A percentile compares a stretch with the other conserved stretches of the same genome.
These are phyloP conservation scores for Xerocomus potaroensis DNA, from an alignment of 768 basidiomycete genomes.

Conservation along the genomic window DNA sequence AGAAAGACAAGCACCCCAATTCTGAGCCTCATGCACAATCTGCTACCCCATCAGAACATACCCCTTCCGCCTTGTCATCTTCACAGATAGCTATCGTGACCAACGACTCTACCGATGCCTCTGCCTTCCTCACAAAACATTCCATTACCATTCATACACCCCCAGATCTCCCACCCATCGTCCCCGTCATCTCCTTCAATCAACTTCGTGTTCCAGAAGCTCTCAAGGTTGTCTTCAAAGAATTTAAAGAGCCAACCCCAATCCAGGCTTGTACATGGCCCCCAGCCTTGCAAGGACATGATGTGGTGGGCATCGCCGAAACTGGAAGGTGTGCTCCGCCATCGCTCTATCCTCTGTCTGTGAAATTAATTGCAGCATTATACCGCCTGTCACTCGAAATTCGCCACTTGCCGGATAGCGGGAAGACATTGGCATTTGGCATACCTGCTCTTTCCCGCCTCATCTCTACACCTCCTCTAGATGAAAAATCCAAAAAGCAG, in stretches of 20 bases:
- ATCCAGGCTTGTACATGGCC: conserved; percentile 98
- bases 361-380: background rate
- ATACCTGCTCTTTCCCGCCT: conserved; percentile 81
- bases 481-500: conserved; percentile 26
- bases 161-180: conserved; percentile 39
- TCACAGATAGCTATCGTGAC: conserved; percentile 11
- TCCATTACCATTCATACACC: conserved; percentile 67
- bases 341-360: conserved; percentile 1
- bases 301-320: conserved; percentile 95
- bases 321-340: conserved; percentile 68
- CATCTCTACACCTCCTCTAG: conserved; percentile 33
- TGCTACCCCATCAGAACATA: conserved; percentile 2
- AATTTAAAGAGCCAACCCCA: conserved; percentile 86
- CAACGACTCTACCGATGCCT: conserved; percentile 36
- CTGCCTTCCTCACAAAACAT: conserved; percentile 67
- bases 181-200: conserved; percentile 71
- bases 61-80: conserved; percentile 10
- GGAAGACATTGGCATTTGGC: conserved; percentile 95
- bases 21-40: conserved; percentile 1
- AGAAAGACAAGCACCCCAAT: conserved; percentile 10
- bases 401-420: conserved; percentile 42
- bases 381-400: background rate
- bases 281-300: conserved; percentile 70
- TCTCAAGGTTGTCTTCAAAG: conserved; percentile 58
- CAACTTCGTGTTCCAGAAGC: conserved; percentile 63